These are phyloP conservation scores for Hypoxylon sp. DNA, from an alignment of 2,329 filamentous ascomycete species.

Conservation along the genomic window DNA sequence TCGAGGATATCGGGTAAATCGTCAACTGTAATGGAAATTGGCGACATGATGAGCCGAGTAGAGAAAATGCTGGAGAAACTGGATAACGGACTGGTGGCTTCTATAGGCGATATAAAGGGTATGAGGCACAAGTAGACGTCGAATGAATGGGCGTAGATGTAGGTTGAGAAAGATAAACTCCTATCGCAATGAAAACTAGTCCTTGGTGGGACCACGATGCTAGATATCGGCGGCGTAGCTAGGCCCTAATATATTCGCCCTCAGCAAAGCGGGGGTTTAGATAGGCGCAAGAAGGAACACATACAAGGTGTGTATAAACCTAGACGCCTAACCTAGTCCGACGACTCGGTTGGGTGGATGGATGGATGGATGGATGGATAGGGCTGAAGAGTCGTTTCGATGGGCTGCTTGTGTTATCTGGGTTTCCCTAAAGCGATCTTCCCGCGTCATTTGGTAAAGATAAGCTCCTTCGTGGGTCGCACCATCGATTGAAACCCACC, in stretches of 20 bases:
- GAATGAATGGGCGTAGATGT: not conserved
- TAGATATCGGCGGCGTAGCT: not conserved
- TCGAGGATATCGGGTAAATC: constrained; percentile 71
- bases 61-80: not conserved
- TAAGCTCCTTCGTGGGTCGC: constrained; percentile 21
- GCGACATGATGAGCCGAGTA: constrained; percentile 40
- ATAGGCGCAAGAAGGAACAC: not conserved
- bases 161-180: constrained; percentile 17
- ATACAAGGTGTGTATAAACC: not conserved
- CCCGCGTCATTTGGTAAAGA: constrained; percentile 31
- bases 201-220: not conserved
- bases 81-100: constrained; percentile 9
- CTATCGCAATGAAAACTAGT: constrained; percentile 23
- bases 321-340: too few relatives aligned
- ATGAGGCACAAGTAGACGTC: constrained; percentile 9
- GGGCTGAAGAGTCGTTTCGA: too few relatives aligned
- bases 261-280: not conserved
- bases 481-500: constrained; percentile 5
- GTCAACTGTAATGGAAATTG: constrained; percentile 63
- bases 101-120: not conserved
- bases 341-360: not conserved
- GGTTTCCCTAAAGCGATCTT: not conserved
- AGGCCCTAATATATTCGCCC: not conserved
- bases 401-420: not conserved
- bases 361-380: too few relatives aligned